phyloP scores from a whole-genome alignment of 768 basidiomycete species.

The Pleurotus platypus region DNA sequence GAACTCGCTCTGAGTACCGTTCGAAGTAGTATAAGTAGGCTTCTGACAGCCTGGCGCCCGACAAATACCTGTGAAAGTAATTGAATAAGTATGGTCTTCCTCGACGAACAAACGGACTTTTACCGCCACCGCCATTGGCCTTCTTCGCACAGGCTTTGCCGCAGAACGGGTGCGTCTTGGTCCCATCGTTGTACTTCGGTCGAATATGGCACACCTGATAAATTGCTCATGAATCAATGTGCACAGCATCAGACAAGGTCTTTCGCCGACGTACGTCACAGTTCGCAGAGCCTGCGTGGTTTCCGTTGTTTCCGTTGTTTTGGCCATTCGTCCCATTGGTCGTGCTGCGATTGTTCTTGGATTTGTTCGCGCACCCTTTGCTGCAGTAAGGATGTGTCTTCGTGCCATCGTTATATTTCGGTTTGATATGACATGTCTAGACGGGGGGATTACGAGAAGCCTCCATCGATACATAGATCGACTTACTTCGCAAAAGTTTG shows the following conservation, averaged over 20 bases:
- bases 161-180: slow-evolving; percentile 58
- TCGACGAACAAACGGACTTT: not conserved
- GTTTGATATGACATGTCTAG: slow-evolving; percentile 52
- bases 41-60: slow-evolving; percentile 50
- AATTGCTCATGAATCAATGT: slow-evolving; percentile 3
- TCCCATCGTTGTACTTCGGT: slow-evolving; percentile 58
- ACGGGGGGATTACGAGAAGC: slow-evolving; percentile 7
- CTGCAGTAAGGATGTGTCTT: slow-evolving; percentile 58
- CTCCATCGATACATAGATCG: slow-evolving; percentile 7
- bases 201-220: slow-evolving; percentile 54
- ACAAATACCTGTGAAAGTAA: slow-evolving; percentile 34
- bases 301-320: slow-evolving; percentile 17
- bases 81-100: slow-evolving; percentile 2
- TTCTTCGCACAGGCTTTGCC: slow-evolving; percentile 59
- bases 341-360: slow-evolving; percentile 16
- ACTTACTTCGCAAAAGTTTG: slow-evolving; percentile 50
- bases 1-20: slow-evolving; percentile 39
- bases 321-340: slow-evolving; percentile 11
- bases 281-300: slow-evolving; percentile 9
- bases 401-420: slow-evolving; percentile 52
- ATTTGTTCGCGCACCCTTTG: slow-evolving; percentile 54
- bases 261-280: not conserved
- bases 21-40: slow-evolving; percentile 33
- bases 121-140: slow-evolving; percentile 19
- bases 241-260: too few relatives aligned